Evolutionary conservation across 73 alveolate species (phyloP).

Genomic region (Paramecium biaurelia): DNA sequence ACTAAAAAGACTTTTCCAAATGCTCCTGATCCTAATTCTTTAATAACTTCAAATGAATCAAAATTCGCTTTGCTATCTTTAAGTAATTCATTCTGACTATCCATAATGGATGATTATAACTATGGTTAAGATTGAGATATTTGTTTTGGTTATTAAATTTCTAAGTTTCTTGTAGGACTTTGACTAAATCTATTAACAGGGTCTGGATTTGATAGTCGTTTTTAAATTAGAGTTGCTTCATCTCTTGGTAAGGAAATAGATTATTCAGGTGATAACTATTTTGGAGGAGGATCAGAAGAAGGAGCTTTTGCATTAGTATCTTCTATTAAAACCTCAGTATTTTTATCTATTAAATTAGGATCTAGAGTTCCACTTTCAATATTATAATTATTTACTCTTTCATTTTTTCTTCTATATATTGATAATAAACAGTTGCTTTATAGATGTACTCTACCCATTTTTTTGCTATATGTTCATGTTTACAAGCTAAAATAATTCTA

Average conservation of each 20-base stretch:
- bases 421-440: constrained; percentile 51
- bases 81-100: not conserved
- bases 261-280: constrained; percentile 15
- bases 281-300: not conserved
- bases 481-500: constrained; percentile 57
- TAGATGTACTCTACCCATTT: constrained; percentile 53
- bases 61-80: constrained; percentile 59
- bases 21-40: constrained; percentile 84
- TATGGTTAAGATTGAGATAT: not conserved
- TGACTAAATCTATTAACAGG: not conserved
- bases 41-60: constrained; percentile 73
- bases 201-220: not conserved
- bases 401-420: constrained; percentile 20
- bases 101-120: not conserved
- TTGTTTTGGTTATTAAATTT: not conserved
- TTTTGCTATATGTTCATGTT: constrained; percentile 55
- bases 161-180: not conserved
- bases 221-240: not conserved
- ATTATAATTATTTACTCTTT: not conserved
- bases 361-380: not conserved
- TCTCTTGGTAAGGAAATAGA: not conserved
- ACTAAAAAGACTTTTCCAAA: constrained; percentile 89
- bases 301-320: not conserved
- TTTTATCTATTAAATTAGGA: not conserved
- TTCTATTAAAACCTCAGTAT: not conserved